These are phyloP conservation scores for Aspergillus pseudoterreus DNA, from an alignment of 2,329 filamentous ascomycete species.

Conservation along the genomic window DNA sequence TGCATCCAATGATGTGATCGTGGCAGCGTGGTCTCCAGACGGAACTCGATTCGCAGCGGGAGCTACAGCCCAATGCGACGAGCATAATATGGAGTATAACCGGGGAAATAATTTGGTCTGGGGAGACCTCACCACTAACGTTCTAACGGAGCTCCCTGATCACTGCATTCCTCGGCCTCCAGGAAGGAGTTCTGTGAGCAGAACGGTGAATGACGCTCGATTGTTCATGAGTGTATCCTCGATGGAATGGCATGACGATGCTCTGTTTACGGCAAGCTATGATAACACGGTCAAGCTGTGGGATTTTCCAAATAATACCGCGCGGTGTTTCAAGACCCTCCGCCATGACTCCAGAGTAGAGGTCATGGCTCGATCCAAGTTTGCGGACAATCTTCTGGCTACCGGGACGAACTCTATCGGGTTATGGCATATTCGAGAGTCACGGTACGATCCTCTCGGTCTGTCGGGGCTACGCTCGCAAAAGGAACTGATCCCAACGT, in stretches of 20 bases:
- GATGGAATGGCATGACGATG: conserved; percentile 49
- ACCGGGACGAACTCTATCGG: conserved; percentile 44
- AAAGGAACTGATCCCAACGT: conserved; percentile 40
- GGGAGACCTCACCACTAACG: conserved; percentile 43
- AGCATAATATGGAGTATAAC: conserved; percentile 59
- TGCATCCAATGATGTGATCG: conserved; percentile 56
- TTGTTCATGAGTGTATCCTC: conserved; percentile 56
- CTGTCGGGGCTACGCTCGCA: conserved; percentile 20
- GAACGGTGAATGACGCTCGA: conserved; percentile 46
- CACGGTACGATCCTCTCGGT: conserved; percentile 25
- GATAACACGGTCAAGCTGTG: conserved; percentile 57
- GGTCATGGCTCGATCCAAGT: conserved; percentile 47
- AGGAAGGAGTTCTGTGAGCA: conserved; percentile 36
- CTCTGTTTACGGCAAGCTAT: conserved; percentile 53
- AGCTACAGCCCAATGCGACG: conserved; percentile 54
- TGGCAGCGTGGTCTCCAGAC: conserved; percentile 55
- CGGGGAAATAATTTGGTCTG: conserved; percentile 54
- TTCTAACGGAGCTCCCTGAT: conserved; percentile 51
- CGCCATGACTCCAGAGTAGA: conserved; percentile 49
- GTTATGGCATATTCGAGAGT: conserved; percentile 29
- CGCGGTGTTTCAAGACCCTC: conserved; percentile 35
- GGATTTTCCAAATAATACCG: conserved; percentile 34
- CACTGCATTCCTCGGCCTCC: conserved; percentile 47
- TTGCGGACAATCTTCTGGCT: conserved; percentile 40
- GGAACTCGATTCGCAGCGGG: conserved; percentile 55